Conservation (phyloP, 768 basidiomycete species). For the Boletus barrowsii region DNA sequence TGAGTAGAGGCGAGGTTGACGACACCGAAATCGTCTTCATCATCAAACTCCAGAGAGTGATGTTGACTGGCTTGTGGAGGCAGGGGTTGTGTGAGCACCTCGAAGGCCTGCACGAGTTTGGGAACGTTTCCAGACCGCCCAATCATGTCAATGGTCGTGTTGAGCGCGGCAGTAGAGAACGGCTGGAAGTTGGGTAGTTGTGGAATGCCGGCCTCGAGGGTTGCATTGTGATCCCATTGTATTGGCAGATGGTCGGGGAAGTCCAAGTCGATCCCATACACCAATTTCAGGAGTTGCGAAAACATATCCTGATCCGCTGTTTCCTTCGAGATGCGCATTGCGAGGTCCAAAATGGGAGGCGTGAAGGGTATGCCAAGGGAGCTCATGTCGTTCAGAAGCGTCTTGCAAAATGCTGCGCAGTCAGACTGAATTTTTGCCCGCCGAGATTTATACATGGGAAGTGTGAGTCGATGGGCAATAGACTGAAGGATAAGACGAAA, state of each 20-base stretch:
- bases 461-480: conserved; percentile 61
- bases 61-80: conserved; percentile 45
- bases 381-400: conserved; percentile 59
- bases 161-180: conserved; percentile 65
- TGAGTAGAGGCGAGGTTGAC: conserved; percentile 36
- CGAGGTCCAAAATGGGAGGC: conserved; percentile 62
- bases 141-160: conserved; percentile 69
- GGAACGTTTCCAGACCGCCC: conserved; percentile 59
- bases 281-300: conserved; percentile 57
- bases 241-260: conserved; percentile 66
- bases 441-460: conserved; percentile 47
- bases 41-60: conserved; percentile 57
- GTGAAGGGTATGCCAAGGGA: conserved; percentile 46
- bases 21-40: conserved; percentile 55
- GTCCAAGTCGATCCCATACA: conserved; percentile 74
- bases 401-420: conserved; percentile 45
- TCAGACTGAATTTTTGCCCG: conserved; percentile 38
- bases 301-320: conserved; percentile 53
- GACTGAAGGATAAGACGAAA: conserved; percentile 67
- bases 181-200: conserved; percentile 34
- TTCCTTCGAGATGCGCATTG: conserved; percentile 65
- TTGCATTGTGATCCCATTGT: conserved; percentile 11
- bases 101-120: conserved; percentile 71
- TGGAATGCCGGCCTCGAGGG: conserved; percentile 11
- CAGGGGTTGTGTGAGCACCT: conserved; percentile 72